Percentiles rank a stretch among this genome's conserved stretches.
These are phyloP conservation scores for Lathyrus oleraceus DNA, from an alignment of 306 rosid species.

Conservation along the genomic window DNA sequence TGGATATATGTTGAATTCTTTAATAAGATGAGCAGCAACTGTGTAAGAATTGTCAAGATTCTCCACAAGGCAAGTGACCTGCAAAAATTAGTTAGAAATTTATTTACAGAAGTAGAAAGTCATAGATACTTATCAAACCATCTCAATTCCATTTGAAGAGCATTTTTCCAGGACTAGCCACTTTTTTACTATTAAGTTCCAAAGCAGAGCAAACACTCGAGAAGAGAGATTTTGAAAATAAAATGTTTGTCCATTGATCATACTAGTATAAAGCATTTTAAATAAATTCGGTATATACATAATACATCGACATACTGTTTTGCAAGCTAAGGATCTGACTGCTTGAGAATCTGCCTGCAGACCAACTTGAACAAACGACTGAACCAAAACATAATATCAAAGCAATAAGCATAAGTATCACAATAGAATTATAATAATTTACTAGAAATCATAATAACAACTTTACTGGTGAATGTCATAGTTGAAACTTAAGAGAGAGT, in stretches of 20 bases:
- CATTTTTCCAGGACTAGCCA: constrained; percentile 2
- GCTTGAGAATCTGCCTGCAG: constrained; percentile 77
- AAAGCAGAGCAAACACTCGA: constrained; percentile 18
- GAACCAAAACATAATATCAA: constrained; percentile 38
- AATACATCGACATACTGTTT: constrained; percentile 56
- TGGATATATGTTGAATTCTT: constrained; percentile 62
- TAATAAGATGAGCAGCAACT: constrained; percentile 52
- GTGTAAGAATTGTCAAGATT: constrained; percentile 41
- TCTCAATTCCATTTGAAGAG: constrained; percentile 16
- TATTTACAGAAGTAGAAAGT: constrained; percentile 11
- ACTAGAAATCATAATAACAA: background rate
- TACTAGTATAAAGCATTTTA: constrained; percentile 10
- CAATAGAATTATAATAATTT: background rate
- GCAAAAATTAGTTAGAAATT: constrained; percentile 14
- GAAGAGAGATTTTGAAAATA: background rate
- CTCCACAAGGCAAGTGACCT: constrained; percentile 77
- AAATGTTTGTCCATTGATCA: constrained; percentile 6
- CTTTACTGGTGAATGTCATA: too few relatives aligned
- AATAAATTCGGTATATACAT: constrained; percentile 13
- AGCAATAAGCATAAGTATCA: constrained; percentile 34
- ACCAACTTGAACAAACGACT: constrained; percentile 87
- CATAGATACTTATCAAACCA: background rate
- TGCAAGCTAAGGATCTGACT: constrained; percentile 81
- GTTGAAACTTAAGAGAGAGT: too few relatives aligned
- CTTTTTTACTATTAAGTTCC: constrained; percentile 13